A percentile compares a stretch with the other conserved stretches of the same genome.
Conservation (phyloP, 176 grass and related monocot species). For the Puya raimondii region DNA sequence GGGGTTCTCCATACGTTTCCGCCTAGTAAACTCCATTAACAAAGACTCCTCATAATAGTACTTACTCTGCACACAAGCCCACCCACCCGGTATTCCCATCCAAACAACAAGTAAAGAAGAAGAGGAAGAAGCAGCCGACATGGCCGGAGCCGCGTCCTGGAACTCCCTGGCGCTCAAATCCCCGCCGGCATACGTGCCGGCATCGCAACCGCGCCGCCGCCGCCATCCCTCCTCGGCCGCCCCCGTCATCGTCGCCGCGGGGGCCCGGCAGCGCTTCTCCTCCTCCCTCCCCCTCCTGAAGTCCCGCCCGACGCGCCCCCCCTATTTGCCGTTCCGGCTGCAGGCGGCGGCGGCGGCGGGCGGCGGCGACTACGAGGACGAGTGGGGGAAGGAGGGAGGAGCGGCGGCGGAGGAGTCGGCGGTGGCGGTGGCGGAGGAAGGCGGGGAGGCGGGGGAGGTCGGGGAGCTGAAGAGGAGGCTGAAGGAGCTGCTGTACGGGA, state of each 20-base stretch:
- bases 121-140: constrained; percentile 8
- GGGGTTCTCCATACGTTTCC: too few species aligned
- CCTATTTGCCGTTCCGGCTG: constrained; percentile 4
- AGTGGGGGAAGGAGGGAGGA: constrained; percentile 45
- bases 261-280: background rate
- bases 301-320: constrained; percentile 8
- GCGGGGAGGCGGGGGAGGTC: constrained; percentile 32
- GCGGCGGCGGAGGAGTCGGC: background rate
- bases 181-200: constrained; percentile 1
- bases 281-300: background rate
- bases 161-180: constrained; percentile 33
- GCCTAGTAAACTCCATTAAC: too few species aligned
- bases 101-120: background rate
- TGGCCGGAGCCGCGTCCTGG: constrained; percentile 32
- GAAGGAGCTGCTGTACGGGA: constrained; percentile 65
- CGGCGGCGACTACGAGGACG: constrained; percentile 66
- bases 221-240: background rate
- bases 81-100: too few species aligned
- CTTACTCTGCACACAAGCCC: too few species aligned
- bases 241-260: background rate
- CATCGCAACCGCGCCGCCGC: background rate
- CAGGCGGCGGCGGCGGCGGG: constrained; percentile 22
- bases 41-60: too few species aligned
- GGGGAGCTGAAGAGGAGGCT: constrained; percentile 61
- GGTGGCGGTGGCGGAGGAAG: constrained; percentile 23